Conservation (phyloP, 129 eudicot genomes). For the Kitagawia praeruptora region DNA sequence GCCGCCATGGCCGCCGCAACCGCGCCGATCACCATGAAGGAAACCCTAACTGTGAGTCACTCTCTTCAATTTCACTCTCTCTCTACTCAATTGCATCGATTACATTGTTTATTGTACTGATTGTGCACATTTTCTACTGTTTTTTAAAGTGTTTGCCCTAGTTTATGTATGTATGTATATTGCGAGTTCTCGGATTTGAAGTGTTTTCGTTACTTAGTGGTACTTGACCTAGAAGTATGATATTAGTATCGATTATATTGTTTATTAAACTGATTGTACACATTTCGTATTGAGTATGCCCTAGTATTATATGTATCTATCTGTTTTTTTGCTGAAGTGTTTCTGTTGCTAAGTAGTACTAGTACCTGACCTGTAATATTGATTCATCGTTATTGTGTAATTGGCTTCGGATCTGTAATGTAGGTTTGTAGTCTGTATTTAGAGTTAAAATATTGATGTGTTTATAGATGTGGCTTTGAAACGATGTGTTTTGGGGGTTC, state of each 20-base stretch:
- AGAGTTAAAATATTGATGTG: neutral
- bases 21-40: slow-evolving; percentile 94
- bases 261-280: neutral
- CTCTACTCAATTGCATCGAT: slow-evolving; percentile 10
- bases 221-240: neutral
- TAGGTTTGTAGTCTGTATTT: no score
- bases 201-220: neutral
- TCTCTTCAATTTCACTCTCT: neutral
- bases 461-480: slow-evolving; percentile 9
- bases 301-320: neutral
- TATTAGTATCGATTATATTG: neutral
- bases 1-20: slow-evolving; percentile 82
- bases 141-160: no score
- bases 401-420: neutral
- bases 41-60: slow-evolving; percentile 71
- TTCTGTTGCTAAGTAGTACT: neutral
- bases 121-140: neutral
- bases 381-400: neutral
- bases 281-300: neutral
- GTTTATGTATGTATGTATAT: neutral
- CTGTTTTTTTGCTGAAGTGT: neutral
- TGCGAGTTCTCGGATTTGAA: neutral
- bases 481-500: neutral
- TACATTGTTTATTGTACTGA: slow-evolving; percentile 2
- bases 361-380: no score